Conservation (phyloP, 2,329 filamentous ascomycete genomes). For the Clonostachys sp. region DNA sequence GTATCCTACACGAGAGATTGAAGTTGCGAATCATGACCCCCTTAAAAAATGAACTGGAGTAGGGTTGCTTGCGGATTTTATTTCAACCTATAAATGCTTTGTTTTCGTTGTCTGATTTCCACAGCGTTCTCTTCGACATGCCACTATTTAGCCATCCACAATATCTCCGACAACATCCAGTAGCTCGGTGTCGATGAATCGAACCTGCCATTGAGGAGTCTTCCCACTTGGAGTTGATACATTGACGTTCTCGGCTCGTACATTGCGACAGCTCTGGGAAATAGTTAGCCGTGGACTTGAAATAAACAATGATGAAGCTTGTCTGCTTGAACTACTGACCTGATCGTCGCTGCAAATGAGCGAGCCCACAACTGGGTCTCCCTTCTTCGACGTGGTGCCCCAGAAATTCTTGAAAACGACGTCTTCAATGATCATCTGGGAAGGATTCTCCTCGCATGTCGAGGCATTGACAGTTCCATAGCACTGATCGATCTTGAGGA, state of each 20-base stretch:
- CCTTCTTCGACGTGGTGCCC: slow-evolving; percentile 17
- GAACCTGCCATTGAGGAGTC: slow-evolving; percentile 12
- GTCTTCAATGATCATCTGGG: slow-evolving; percentile 15
- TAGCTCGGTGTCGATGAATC: slow-evolving; percentile 8
- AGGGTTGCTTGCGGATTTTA: too few relatives aligned
- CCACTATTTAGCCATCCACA: too few relatives aligned
- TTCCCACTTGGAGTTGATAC: slow-evolving; percentile 13
- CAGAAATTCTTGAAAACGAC: slow-evolving; percentile 17
- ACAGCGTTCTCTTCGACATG: too few relatives aligned
- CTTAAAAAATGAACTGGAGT: too few relatives aligned
- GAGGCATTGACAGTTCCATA: slow-evolving; percentile 8
- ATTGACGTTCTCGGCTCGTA: slow-evolving; percentile 11
- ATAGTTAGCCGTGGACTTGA: too few relatives aligned
- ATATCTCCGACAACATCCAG: slow-evolving; percentile 5
- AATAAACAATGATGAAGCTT: too few relatives aligned
- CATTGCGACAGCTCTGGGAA: slow-evolving; percentile 9
- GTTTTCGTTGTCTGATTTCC: too few relatives aligned
- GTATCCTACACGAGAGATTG: too few relatives aligned
- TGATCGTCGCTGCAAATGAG: slow-evolving; percentile 19
- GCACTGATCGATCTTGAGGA: slow-evolving; percentile 18
- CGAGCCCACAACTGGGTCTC: slow-evolving; percentile 17
- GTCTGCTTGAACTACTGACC: slow-evolving; percentile 9
- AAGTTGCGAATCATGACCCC: too few relatives aligned
- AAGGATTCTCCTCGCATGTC: slow-evolving; percentile 5
- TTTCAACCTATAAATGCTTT: too few relatives aligned